Evolutionary conservation across 495 filamentous ascomycete species (phyloP).

Genomic region (Neurospora pannonica): DNA sequence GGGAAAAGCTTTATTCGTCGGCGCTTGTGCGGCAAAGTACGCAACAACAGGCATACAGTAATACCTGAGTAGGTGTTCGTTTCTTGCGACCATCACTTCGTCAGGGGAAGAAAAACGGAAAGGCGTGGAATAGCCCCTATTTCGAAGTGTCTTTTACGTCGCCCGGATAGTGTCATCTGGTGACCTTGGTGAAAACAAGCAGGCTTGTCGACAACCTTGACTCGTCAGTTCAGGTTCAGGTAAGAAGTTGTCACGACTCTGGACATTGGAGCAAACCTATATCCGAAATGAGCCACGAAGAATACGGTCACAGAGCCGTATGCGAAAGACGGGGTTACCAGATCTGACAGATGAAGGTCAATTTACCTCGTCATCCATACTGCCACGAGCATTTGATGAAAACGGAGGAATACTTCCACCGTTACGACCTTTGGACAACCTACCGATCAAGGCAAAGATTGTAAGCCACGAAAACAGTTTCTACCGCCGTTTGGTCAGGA

Average conservation of each 20-base stretch:
- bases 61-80: background rate
- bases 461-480: background rate
- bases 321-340: background rate
- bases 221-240: background rate
- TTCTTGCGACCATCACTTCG: background rate
- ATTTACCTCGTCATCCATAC: background rate
- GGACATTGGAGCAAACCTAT: background rate
- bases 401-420: background rate
- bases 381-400: background rate
- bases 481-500: background rate
- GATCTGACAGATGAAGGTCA: background rate
- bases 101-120: background rate
- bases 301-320: background rate
- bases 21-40: background rate
- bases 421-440: background rate
- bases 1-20: background rate
- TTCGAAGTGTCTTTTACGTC: background rate
- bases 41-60: background rate
- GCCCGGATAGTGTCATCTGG: background rate
- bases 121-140: background rate
- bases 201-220: background rate
- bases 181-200: background rate
- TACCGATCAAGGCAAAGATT: background rate
- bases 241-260: background rate
- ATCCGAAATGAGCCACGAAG: background rate